A percentile compares a stretch with the other conserved stretches of the same genome.
Evolutionary conservation across 345 rosid genomes (phyloP).

Genomic region (Corymbia maculata): DNA sequence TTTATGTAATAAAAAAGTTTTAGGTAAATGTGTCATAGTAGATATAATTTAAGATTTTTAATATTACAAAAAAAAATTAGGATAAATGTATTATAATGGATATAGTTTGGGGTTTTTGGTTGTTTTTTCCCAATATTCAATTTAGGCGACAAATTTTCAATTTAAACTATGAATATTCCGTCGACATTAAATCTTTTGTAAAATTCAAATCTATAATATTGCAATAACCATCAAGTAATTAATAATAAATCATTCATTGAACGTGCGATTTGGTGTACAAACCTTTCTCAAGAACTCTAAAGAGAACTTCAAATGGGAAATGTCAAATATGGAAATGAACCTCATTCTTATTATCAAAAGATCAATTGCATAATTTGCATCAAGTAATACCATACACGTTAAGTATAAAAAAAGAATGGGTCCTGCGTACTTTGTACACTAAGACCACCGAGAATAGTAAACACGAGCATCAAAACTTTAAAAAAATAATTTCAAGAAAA

Average conservation of each 20-base stretch:
- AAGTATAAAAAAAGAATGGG: background rate
- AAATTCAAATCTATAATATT: background rate
- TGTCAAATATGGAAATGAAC: background rate
- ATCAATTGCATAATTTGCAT: background rate
- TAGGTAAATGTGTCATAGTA: background rate
- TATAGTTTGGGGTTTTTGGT: too few species aligned
- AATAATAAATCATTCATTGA: background rate
- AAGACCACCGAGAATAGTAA: background rate
- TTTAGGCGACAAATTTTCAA: background rate
- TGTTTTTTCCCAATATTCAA: background rate
- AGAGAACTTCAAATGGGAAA: background rate
- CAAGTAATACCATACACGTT: background rate
- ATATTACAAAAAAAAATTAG: too few species aligned
- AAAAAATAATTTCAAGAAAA: background rate
- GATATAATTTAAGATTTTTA: background rate
- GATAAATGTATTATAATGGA: background rate
- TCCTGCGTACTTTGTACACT: background rate
- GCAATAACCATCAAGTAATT: background rate
- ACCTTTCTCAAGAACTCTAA: background rate
- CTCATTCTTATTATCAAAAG: background rate
- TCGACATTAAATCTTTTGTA: background rate
- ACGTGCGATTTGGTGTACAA: background rate
- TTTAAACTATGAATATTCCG: background rate
- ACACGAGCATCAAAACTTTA: background rate
- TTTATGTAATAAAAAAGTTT: too few species aligned